Evolutionary conservation across 805 yeast species (phyloP).

Genomic region (Wickerhamiella azyma): DNA sequence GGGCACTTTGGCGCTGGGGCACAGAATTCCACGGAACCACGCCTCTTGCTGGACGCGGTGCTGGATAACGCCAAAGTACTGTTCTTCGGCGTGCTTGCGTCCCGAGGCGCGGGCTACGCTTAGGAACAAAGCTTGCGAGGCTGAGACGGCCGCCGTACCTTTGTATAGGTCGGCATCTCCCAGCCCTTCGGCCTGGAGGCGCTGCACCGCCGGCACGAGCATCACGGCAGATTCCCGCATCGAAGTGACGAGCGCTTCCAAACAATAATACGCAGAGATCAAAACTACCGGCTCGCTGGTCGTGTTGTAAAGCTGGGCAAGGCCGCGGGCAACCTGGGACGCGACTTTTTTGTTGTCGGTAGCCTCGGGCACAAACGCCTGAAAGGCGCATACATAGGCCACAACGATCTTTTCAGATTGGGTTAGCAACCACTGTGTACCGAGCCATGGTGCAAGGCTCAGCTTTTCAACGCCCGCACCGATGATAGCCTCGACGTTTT

Average conservation of each 20-base stretch:
- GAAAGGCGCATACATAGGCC: constrained; percentile 16
- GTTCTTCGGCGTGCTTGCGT: constrained; percentile 10
- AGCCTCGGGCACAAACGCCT: constrained; percentile 9
- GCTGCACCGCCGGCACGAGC: constrained; percentile 13
- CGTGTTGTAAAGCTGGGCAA: constrained; percentile 8
- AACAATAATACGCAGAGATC: constrained; percentile 16
- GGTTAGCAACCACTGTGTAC: constrained; percentile 21
- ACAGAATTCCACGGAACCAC: constrained; percentile 19
- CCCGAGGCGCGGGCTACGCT: constrained; percentile 8
- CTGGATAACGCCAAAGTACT: constrained; percentile 8
- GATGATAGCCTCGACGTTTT: constrained; percentile 18
- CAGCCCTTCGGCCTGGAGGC: constrained; percentile 6
- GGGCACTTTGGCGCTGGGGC: constrained; percentile 11
- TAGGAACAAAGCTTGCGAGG: constrained; percentile 12
- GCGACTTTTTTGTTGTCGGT: constrained; percentile 11
- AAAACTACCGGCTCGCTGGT: constrained; percentile 11
- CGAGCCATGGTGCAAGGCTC: constrained; percentile 19
- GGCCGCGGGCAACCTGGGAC: constrained; percentile 12
- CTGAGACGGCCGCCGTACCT: not conserved
- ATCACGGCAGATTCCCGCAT: constrained; percentile 4
- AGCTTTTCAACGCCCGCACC: constrained; percentile 10
- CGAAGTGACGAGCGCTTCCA: constrained; percentile 8
- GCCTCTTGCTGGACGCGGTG: constrained; percentile 9
- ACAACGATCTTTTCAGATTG: not conserved
- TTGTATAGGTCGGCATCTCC: not conserved